Evolutionary conservation across 306 rosid genomes (phyloP).

Genomic region (Cicer bijugum): DNA sequence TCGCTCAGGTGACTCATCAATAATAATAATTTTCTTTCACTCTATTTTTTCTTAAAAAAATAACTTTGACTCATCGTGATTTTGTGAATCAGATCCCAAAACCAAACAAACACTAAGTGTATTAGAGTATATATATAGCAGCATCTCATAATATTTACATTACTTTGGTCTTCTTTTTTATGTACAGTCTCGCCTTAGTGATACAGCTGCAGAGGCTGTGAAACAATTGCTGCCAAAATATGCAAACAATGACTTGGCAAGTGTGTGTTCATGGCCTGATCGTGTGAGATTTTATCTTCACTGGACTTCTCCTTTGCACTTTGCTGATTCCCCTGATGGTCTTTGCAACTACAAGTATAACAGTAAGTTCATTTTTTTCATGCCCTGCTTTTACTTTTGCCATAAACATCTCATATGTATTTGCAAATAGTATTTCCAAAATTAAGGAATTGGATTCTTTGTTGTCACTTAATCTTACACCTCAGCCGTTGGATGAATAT

Average conservation of each 20-base stretch:
- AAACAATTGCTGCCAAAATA: slow-evolving; percentile 61
- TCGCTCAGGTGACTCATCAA: slow-evolving; percentile 66
- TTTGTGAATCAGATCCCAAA: no score
- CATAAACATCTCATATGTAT: no score
- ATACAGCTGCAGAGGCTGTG: slow-evolving; percentile 69
- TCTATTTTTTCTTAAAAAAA: no score
- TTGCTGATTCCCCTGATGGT: slow-evolving; percentile 65
- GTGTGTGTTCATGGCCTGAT: slow-evolving; percentile 83
- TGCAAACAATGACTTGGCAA: slow-evolving; percentile 60
- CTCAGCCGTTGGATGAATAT: not conserved
- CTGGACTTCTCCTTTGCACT: slow-evolving; percentile 85
- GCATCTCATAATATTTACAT: not conserved
- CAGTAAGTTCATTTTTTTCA: slow-evolving; percentile 53
- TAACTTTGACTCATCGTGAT: no score
- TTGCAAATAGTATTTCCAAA: no score
- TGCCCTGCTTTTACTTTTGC: not conserved
- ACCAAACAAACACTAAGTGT: no score
- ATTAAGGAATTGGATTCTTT: not conserved
- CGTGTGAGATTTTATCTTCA: slow-evolving; percentile 60
- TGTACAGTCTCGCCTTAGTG: slow-evolving; percentile 62
- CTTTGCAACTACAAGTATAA: slow-evolving; percentile 64
- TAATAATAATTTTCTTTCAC: not conserved
- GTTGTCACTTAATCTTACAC: not conserved
- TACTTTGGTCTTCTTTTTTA: not conserved
- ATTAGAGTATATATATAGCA: no score